Conservation (phyloP, 2,329 filamentous ascomycete species). For the Neofusicoccum cordaticola region DNA sequence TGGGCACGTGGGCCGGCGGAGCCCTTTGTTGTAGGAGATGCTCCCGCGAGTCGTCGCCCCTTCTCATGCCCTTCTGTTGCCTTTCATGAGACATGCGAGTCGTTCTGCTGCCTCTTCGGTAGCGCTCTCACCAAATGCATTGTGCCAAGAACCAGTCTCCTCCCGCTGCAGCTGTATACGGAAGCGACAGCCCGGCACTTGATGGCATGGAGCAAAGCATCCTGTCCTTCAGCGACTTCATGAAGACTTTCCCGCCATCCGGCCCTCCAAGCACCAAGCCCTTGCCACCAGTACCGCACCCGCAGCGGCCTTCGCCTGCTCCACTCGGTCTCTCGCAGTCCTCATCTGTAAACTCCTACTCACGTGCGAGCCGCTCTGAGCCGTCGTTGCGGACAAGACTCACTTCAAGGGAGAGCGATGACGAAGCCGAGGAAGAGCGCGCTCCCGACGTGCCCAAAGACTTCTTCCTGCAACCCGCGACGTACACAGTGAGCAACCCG, state of each 20-base stretch:
- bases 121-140: not conserved
- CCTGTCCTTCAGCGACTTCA: conserved; percentile 11
- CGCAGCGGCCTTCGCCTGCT: not conserved
- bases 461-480: conserved; percentile 9
- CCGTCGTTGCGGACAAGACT: not conserved
- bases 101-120: not conserved
- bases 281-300: not conserved
- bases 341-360: not conserved
- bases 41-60: not conserved
- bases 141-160: not conserved
- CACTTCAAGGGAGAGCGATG: not conserved
- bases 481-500: conserved; percentile 3
- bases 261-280: not conserved
- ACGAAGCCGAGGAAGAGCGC: not conserved
- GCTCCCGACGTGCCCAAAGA: not conserved
- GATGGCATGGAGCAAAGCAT: conserved; percentile 7
- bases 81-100: not conserved
- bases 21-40: conserved; percentile 7
- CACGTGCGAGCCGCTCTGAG: not conserved
- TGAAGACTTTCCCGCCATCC: conserved; percentile 4
- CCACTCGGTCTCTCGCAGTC: not conserved
- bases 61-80: not conserved
- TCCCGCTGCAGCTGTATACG: not conserved
- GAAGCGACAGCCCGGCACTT: not conserved
- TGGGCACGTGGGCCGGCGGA: not conserved